These are phyloP conservation scores for Incumbomyces delicatus DNA, from an alignment of 2,329 filamentous ascomycete species.

Conservation along the genomic window DNA sequence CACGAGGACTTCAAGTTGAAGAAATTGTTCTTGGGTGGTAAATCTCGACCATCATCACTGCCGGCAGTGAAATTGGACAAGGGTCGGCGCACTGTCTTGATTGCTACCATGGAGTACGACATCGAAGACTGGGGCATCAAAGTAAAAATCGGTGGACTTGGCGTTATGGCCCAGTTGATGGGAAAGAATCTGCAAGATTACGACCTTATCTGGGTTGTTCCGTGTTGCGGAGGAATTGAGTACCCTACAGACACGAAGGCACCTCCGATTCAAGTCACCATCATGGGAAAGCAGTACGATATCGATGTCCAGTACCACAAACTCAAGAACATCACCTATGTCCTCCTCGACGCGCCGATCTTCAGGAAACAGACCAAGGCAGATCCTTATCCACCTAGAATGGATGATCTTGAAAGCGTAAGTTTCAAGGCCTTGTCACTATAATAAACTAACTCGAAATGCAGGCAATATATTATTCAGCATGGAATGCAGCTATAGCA, in stretches of 20 bases:
- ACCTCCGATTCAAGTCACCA: slow-evolving; percentile 52
- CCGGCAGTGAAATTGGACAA: slow-evolving; percentile 27
- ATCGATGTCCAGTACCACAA: slow-evolving; percentile 56
- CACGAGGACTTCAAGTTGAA: background rate
- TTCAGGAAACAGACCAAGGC: slow-evolving; percentile 54
- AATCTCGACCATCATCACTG: slow-evolving; percentile 10
- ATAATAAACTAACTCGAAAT: too few relatives aligned
- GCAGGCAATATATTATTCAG: slow-evolving; percentile 53
- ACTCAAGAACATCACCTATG: slow-evolving; percentile 57
- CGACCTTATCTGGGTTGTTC: slow-evolving; percentile 55
- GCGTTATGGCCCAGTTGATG: slow-evolving; percentile 63
- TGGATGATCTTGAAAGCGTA: slow-evolving; percentile 57
- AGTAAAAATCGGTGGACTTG: slow-evolving; percentile 61
- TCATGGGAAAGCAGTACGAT: slow-evolving; percentile 51
- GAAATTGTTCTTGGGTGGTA: background rate
- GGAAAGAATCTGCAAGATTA: slow-evolving; percentile 55
- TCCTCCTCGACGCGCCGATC: slow-evolving; percentile 56
- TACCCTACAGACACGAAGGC: slow-evolving; percentile 51
- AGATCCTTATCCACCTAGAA: slow-evolving; percentile 57
- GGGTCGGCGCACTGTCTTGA: slow-evolving; percentile 46
- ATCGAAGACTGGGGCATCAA: slow-evolving; percentile 62
- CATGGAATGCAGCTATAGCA: slow-evolving; percentile 61
- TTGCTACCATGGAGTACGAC: slow-evolving; percentile 63
- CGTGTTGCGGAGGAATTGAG: slow-evolving; percentile 53
- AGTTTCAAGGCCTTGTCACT: too few relatives aligned